These are phyloP conservation scores for Cenococcum geophilum DNA, from an alignment of 495 filamentous ascomycete genomes.

Conservation along the genomic window DNA sequence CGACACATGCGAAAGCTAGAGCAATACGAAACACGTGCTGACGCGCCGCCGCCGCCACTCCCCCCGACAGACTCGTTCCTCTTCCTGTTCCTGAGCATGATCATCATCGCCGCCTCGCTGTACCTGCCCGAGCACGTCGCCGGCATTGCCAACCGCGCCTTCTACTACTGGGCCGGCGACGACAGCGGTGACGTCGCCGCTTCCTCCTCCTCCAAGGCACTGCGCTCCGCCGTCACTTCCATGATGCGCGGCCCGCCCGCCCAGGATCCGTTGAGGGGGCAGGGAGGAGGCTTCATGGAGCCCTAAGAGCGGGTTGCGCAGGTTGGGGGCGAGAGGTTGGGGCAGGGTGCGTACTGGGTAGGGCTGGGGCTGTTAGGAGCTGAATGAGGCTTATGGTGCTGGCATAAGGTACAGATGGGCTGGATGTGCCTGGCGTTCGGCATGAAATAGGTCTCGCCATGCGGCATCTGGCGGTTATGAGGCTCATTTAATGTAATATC, in stretches of 20 bases:
- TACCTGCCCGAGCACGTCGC: slow-evolving; percentile 89
- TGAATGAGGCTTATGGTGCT: no score
- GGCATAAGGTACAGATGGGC: no score
- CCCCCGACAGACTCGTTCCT: slow-evolving; percentile 68
- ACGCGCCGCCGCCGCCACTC: no score
- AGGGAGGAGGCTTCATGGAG: slow-evolving; percentile 11
- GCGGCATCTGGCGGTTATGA: no score
- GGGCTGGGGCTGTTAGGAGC: no score
- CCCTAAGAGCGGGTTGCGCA: neutral
- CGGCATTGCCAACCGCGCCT: slow-evolving; percentile 70
- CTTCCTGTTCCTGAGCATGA: slow-evolving; percentile 78
- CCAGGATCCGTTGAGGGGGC: slow-evolving; percentile 11
- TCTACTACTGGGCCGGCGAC: slow-evolving; percentile 90
- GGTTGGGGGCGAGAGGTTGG: neutral
- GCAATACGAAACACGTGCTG: no score
- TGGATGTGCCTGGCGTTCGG: no score
- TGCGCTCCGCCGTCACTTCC: slow-evolving; percentile 3
- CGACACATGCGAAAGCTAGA: no score
- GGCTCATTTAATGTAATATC: no score
- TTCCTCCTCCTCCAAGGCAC: neutral
- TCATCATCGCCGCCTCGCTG: slow-evolving; percentile 75
- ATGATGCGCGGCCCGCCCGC: neutral
- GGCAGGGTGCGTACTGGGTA: neutral
- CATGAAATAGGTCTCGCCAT: no score
- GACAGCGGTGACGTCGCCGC: slow-evolving; percentile 36